A percentile compares a stretch with the other conserved stretches of the same genome.
These are phyloP conservation scores for Penicillium sp. DNA, from an alignment of 2,329 filamentous ascomycete species.

Conservation along the genomic window DNA sequence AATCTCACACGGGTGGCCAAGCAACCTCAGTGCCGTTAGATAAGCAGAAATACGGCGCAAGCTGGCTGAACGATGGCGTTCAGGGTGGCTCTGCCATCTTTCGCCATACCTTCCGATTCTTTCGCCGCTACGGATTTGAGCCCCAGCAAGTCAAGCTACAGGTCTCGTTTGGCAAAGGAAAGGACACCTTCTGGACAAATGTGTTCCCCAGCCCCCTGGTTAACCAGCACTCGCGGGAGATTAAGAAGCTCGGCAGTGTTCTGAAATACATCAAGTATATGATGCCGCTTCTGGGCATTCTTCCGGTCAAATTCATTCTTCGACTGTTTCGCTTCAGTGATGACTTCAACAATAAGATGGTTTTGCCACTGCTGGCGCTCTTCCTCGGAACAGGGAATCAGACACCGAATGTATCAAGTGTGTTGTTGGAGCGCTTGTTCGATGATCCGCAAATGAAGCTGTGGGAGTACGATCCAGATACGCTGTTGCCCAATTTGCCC, in stretches of 20 bases:
- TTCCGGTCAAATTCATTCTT: slow-evolving; percentile 65
- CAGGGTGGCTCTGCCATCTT: slow-evolving; percentile 64
- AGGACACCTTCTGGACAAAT: slow-evolving; percentile 62
- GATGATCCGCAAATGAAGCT: slow-evolving; percentile 61
- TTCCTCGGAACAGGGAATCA: slow-evolving; percentile 76
- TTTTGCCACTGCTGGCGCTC: slow-evolving; percentile 69
- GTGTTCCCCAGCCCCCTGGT: slow-evolving; percentile 60
- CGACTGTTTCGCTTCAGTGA: slow-evolving; percentile 68
- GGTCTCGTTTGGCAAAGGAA: slow-evolving; percentile 61
- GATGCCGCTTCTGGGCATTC: slow-evolving; percentile 57
- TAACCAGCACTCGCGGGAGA: slow-evolving; percentile 57
- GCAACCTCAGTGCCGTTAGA: slow-evolving; percentile 61
- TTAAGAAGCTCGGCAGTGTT: slow-evolving; percentile 56
- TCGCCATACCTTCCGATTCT: slow-evolving; percentile 64
- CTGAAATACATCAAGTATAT: slow-evolving; percentile 58
- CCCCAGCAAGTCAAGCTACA: slow-evolving; percentile 61
- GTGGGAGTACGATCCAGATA: slow-evolving; percentile 60
- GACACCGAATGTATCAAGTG: slow-evolving; percentile 68
- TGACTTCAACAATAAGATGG: slow-evolving; percentile 71
- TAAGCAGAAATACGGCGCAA: slow-evolving; percentile 57
- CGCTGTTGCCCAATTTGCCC: slow-evolving; percentile 56
- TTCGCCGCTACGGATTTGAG: slow-evolving; percentile 57
- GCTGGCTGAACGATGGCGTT: slow-evolving; percentile 63
- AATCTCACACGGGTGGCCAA: slow-evolving; percentile 61
- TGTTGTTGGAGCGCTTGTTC: slow-evolving; percentile 65